Evolutionary conservation across 768 basidiomycete genomes (phyloP).

Genomic region (Auricularia cornea): DNA sequence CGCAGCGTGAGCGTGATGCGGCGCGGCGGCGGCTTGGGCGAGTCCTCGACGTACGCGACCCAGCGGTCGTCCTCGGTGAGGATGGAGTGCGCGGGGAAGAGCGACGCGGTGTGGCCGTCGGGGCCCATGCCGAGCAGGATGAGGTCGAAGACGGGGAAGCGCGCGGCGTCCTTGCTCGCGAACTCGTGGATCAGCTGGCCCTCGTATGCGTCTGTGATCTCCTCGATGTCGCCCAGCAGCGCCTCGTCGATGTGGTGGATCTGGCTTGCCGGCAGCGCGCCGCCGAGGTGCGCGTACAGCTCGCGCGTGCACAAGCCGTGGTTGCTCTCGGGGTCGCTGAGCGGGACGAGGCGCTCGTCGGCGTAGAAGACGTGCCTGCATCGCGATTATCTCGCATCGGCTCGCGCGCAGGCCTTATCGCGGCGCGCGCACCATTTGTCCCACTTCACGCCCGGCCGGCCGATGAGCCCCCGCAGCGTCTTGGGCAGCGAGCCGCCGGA

Average conservation of each 20-base stretch:
- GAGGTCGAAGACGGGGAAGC: slow-evolving; percentile 96
- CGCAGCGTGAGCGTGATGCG: slow-evolving; percentile 90
- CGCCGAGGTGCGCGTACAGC: slow-evolving; percentile 65
- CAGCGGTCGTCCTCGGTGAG: slow-evolving; percentile 84
- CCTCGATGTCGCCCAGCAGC: slow-evolving; percentile 65
- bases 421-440: slow-evolving; percentile 90
- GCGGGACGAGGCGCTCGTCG: slow-evolving; percentile 91
- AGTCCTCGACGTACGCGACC: slow-evolving; percentile 90
- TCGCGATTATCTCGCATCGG: neutral
- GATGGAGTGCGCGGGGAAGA: slow-evolving; percentile 89
- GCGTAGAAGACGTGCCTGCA: slow-evolving; percentile 94
- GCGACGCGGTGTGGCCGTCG: slow-evolving; percentile 96
- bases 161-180: slow-evolving; percentile 84
- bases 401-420: slow-evolving; percentile 1
- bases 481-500: slow-evolving; percentile 90
- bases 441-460: slow-evolving; percentile 68
- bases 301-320: slow-evolving; percentile 63
- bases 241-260: slow-evolving; percentile 75
- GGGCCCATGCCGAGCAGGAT: slow-evolving; percentile 95
- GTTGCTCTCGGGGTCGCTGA: slow-evolving; percentile 91
- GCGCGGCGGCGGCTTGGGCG: slow-evolving; percentile 85
- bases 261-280: slow-evolving; percentile 59
- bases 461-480: slow-evolving; percentile 65
- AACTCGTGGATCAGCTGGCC: slow-evolving; percentile 82
- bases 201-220: slow-evolving; percentile 75